Evolutionary conservation across 2,329 filamentous ascomycete species (phyloP).

Genomic region (Neophaeococcomyces aloes): DNA sequence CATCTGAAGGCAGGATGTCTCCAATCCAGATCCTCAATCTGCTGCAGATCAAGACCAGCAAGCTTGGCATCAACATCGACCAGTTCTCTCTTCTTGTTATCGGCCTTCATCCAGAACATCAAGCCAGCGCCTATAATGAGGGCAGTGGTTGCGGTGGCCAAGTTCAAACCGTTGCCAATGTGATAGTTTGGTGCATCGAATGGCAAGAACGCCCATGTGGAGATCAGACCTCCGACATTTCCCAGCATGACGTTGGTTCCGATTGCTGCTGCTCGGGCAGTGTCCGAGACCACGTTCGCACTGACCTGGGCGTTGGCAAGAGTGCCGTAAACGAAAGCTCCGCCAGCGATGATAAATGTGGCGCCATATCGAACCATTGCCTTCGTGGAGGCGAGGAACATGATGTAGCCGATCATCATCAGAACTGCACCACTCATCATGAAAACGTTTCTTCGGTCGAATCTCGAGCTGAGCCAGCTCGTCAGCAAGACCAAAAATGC

Average conservation of each 20-base stretch:
- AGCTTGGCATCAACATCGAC: conserved; percentile 47
- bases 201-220: conserved; percentile 55
- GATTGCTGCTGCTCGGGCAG: conserved; percentile 56
- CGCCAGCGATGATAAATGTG: conserved; percentile 57
- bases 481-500: conserved; percentile 54
- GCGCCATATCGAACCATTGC: conserved; percentile 54
- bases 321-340: conserved; percentile 53
- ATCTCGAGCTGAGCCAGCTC: conserved; percentile 50
- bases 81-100: conserved; percentile 50
- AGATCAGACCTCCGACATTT: conserved; percentile 59
- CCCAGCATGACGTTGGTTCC: conserved; percentile 61
- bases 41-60: conserved; percentile 40
- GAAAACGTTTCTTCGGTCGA: conserved; percentile 44
- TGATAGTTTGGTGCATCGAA: conserved; percentile 55
- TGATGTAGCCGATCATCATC: conserved; percentile 60
- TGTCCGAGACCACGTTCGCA: conserved; percentile 62
- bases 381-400: conserved; percentile 52
- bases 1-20: conserved; percentile 56
- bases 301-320: conserved; percentile 58
- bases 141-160: conserved; percentile 50
- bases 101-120: conserved; percentile 50
- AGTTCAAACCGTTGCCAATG: conserved; percentile 61
- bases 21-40: conserved; percentile 55
- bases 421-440: conserved; percentile 45
- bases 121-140: conserved; percentile 42